Base-by-base conservation (phyloP, 1,284 basidiomycete species). In the Irpex lacteus region DNA sequence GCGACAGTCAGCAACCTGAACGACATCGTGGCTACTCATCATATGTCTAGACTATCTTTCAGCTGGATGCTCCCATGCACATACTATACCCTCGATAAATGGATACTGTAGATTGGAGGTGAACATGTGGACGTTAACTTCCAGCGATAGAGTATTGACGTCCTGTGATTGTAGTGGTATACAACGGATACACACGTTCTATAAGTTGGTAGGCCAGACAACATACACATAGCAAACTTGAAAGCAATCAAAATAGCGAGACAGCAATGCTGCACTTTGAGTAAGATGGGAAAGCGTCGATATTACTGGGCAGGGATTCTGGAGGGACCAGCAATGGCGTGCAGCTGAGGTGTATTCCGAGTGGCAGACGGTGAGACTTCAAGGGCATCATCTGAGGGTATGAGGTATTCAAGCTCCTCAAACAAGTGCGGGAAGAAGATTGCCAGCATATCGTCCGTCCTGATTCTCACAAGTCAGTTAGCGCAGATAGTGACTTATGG, bases 401-500 rank as follows among this genome's bases (percentile, higher is more conserved):
- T 66, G 4, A 92, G 77, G 69, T 83, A 90, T 65, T 89, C 85
- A 2, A 88, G 53, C 26, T 91, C 89, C 71, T 92, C 90, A 62
- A 81, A 90, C 78, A 92, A 82, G 72, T 91, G 89, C 1, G 90
- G 90, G 74, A 92, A 92, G 57, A 92, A 76, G 44, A 92, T 87
- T 0, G 88, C 88, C 50, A 92, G 75, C 90, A 92, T 91, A 67
- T 92, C 90, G 54, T 92, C 85, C 61, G 85, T 79, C 72, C 88
- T 89, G 67, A 36, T 21, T 7, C 64, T 36, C n/a, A 37, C 9
- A 13, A 4, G 32, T 34, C 32, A 61, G 49, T 56, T 37, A 59
- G 21, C 13, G 8, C 8, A 34, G 21, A 26, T 38, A 8, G 2
- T 11, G 6, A 26, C 11, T 13, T 15, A 32, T 52, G 4, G 11